Conservation (phyloP, 805 yeast genomes). For the Cephaloascus albidus region DNA sequence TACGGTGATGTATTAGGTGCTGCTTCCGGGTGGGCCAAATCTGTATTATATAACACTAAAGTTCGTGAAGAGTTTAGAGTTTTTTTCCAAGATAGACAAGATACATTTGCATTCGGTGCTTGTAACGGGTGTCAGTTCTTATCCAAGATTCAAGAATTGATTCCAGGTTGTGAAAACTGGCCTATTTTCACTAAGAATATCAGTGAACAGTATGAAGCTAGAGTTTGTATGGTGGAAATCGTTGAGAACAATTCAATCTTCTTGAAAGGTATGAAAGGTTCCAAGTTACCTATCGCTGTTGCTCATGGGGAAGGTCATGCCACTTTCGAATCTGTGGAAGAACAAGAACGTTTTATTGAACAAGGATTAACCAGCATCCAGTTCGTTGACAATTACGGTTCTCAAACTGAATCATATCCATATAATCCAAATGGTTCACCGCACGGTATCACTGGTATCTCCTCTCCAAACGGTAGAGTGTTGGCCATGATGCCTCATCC, state of each 20-base stretch:
- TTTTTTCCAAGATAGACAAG: slow-evolving; percentile 79
- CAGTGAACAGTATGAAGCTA: slow-evolving; percentile 94
- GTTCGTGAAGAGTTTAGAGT: slow-evolving; percentile 68
- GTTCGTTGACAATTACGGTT: slow-evolving; percentile 88
- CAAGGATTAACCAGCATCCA: slow-evolving; percentile 57
- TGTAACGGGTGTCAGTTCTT: slow-evolving; percentile 98
- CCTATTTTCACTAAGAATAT: slow-evolving; percentile 87
- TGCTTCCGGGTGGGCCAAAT: slow-evolving; percentile 98
- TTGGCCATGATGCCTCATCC: slow-evolving; percentile 99
- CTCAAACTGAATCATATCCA: slow-evolving; percentile 75
- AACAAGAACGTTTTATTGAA: slow-evolving; percentile 37
- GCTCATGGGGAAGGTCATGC: slow-evolving; percentile 99
- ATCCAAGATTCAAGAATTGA: slow-evolving; percentile 72
- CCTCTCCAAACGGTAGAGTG: slow-evolving; percentile 88
- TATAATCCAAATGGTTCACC: slow-evolving; percentile 96
- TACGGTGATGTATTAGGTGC: slow-evolving; percentile 99
- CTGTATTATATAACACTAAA: slow-evolving; percentile 74
- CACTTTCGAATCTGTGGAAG: slow-evolving; percentile 39
- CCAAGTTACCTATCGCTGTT: slow-evolving; percentile 90
- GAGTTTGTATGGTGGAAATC: slow-evolving; percentile 84
- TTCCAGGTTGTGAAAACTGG: slow-evolving; percentile 95
- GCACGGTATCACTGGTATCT: slow-evolving; percentile 85
- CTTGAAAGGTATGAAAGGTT: slow-evolving; percentile 87
- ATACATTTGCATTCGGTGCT: slow-evolving; percentile 96
- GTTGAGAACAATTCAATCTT: slow-evolving; percentile 51